Evolutionary conservation across 179 eudicot genomes (phyloP).

Genomic region (Vitellaria paradoxa): DNA sequence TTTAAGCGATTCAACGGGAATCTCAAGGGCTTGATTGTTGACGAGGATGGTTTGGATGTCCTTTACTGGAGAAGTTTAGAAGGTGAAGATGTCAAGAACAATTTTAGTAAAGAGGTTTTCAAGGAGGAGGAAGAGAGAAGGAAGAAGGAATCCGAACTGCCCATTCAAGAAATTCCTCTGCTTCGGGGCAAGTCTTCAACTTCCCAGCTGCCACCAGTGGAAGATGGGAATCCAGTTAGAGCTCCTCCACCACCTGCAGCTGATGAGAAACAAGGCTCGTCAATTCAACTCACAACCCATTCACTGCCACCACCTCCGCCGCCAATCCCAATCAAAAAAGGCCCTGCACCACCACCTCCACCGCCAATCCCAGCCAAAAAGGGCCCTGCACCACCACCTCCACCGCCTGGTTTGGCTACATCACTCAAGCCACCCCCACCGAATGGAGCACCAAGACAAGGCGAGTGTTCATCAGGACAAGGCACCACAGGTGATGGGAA

Average conservation of each 20-base stretch:
- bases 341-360: slow-evolving; percentile 46
- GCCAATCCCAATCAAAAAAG: slow-evolving; percentile 24
- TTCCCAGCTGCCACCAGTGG: slow-evolving; percentile 25
- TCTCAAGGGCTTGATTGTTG: slow-evolving; percentile 67
- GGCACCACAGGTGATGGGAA: slow-evolving; percentile 27
- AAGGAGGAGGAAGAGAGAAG: slow-evolving; percentile 16
- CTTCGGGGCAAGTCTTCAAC: slow-evolving; percentile 35
- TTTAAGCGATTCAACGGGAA: slow-evolving; percentile 49
- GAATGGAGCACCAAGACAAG: slow-evolving; percentile 20
- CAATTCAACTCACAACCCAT: background rate
- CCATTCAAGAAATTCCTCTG: slow-evolving; percentile 34
- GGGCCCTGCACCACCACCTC: slow-evolving; percentile 31
- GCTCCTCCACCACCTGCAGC: slow-evolving; percentile 12
- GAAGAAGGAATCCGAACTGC: slow-evolving; percentile 14
- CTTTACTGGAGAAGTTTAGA: slow-evolving; percentile 76
- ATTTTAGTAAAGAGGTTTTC: slow-evolving; percentile 35
- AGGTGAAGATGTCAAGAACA: slow-evolving; percentile 37
- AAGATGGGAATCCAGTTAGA: background rate
- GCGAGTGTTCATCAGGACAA: slow-evolving; percentile 22
- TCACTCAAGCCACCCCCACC: slow-evolving; percentile 40
- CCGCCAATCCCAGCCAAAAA: slow-evolving; percentile 28
- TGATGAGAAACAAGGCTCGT: background rate
- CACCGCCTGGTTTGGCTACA: slow-evolving; percentile 15
- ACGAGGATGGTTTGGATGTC: slow-evolving; percentile 90
- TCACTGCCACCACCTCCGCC: slow-evolving; percentile 42